Base-by-base conservation (phyloP, 2,329 filamentous ascomycete species). In the Fusarium mexicanum region DNA sequence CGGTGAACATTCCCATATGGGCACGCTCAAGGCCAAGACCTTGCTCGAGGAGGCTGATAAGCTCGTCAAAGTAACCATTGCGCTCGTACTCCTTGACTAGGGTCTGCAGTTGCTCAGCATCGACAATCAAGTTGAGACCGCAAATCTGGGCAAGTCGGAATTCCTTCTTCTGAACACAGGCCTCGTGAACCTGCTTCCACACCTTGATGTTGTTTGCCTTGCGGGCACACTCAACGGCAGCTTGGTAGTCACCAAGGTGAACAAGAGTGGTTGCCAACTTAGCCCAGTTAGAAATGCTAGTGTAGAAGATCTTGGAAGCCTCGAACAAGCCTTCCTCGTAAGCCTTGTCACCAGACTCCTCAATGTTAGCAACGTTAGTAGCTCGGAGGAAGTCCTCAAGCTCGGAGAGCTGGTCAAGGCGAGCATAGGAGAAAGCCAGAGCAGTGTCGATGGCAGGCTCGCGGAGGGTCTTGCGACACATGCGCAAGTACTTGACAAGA, bases 191-290 rank as follows among this genome's bases (percentile, higher is more conserved):
- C 85, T 99, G 94, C 85, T 96, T 97, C 96, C 96, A 99, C 60
- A 99, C 96, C 87, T 97, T 98, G 85, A 98, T 95, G 84, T 94
- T 98, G 88, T 98, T 99, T 79, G 96, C 96, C 86, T 99, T 98
- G 82, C 96, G 94, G 33, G 97, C 96, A 80, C 95, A 98, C 83
- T 99, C 96, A 47, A 99, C 96, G 51, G 96, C 96, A 77, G 94
- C 94, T 84, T 99, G 97, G 86, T 99, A 98, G 78, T 99, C 96
- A 75, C 92, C 93, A 12, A 99, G 91, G 83, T 98, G 95, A n/a
- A 99, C 96, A 69, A 98, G 90, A 17, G 96, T 99, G 17, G 96
- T 98, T 20, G 96, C 95, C 79, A 99, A 91, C 88, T 99, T 99
- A 64, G 96, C 96, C 96, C 96, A 99, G 89, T 99, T 99, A 62